Base-by-base conservation (phyloP, 2,329 filamentous ascomycete species). In the Knufia petricola region DNA sequence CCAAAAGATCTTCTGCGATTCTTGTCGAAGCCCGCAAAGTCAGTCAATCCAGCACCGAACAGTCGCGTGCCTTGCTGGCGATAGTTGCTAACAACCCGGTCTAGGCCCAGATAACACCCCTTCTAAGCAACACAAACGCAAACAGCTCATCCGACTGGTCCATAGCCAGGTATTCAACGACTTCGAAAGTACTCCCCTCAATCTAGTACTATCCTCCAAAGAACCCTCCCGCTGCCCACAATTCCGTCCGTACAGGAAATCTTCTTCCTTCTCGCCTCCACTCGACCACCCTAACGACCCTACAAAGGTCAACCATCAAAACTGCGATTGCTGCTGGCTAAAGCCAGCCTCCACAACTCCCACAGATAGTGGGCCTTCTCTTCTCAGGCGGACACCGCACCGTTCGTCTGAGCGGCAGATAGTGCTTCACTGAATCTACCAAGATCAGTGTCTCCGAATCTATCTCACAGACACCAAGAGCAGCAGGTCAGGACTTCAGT, bases 401-500 rank as follows among this genome's bases (percentile, higher is more conserved):
- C 79, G 84, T 89, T 89, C 87, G 86, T 90, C 87, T 94, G 87
- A 81, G 87, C 78, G 81, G 85, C 82, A 94, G 88, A 87, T 85
- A 88, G 87, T 86, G 88, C 87, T 92, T 85, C 84, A 82, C 77
- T 58, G 54, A 56, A 78, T 79, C 75, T 74, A 61, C 62, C 58
- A 28, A 54, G 57, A 54, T 52, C 52, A 56, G 56, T 58, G 55
- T 52, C 49, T 48, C 39, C 34, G 46, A 37, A 43, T 24, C 32
- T 39, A 49, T 45, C 45, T 17, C n/a, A 15, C 8, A 17, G 38
- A 41, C 23, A 17, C 8, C 32, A 49, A 51, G 30, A 40, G 23
- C 34, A 44, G 28, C 30, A 36, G 20, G 38, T 34, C 41, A 50
- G 51, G 54, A 54, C 49, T 49, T 40, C n/a, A 19, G 52, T 56